Conservation (phyloP, 768 basidiomycete species). For the Tulasnella sp. region DNA sequence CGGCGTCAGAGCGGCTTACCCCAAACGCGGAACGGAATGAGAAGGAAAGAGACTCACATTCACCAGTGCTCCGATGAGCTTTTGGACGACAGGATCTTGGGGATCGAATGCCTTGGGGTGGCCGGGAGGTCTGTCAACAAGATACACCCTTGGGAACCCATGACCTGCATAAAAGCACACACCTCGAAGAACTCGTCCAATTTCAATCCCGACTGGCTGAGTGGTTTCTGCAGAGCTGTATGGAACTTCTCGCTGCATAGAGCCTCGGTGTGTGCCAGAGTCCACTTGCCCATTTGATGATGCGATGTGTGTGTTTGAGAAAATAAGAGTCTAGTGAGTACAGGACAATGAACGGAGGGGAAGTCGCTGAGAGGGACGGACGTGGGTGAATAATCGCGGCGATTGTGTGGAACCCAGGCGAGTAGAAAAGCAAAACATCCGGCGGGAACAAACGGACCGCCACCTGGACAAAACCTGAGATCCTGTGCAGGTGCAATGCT, state of each 20-base stretch:
- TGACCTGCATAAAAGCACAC: conserved; percentile 7
- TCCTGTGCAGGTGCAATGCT: neutral
- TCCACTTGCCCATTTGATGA: conserved; percentile 25
- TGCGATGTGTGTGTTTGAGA: neutral
- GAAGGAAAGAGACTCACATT: neutral
- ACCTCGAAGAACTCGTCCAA: conserved; percentile 28
- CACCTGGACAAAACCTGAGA: neutral
- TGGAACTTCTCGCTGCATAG: conserved; percentile 27
- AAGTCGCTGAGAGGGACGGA: conserved; percentile 16
- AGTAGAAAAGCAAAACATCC: conserved; percentile 18
- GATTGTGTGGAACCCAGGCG: neutral
- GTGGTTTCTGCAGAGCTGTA: conserved; percentile 12
- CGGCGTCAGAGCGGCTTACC: conserved; percentile 9
- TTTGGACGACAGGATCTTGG: conserved; percentile 23
- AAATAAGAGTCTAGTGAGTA: neutral
- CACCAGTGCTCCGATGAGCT: conserved; percentile 19
- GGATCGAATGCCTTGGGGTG: conserved; percentile 19
- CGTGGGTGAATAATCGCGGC: conserved; percentile 14
- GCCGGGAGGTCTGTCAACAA: neutral
- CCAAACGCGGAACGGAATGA: neutral
- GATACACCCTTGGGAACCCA: neutral
- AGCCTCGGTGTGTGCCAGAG: conserved; percentile 16
- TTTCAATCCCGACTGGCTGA: conserved; percentile 21
- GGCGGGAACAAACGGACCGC: conserved; percentile 8
- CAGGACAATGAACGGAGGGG: neutral